Percentiles rank a stretch among this genome's conserved stretches.
Evolutionary conservation across 129 eudicot species (phyloP).

Genomic region (Arctium lappa): DNA sequence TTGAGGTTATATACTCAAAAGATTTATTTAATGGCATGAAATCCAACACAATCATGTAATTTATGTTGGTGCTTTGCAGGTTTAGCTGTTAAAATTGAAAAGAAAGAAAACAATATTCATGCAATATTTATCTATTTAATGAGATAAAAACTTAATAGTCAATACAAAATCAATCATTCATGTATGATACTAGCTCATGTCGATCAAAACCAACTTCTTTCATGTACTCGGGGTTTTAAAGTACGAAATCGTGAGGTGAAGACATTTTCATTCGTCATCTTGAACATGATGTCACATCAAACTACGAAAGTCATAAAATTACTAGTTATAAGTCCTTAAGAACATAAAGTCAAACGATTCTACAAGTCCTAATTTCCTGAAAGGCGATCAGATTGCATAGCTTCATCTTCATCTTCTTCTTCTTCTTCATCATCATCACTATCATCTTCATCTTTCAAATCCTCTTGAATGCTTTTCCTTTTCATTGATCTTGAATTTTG

Average conservation of each 20-base stretch:
- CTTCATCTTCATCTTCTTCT: neutral
- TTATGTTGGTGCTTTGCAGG: no score
- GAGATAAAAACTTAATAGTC: constrained; percentile 3
- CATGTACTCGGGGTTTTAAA: no score
- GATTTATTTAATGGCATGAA: no score
- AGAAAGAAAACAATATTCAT: no score
- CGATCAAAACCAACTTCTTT: neutral
- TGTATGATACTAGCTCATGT: constrained; percentile 11
- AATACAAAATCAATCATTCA: constrained; percentile 1
- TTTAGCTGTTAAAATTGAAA: no score
- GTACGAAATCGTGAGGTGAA: no score
- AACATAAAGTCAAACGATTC: neutral
- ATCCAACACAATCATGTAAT: no score
- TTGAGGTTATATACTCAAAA: no score
- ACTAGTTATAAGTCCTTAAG: neutral
- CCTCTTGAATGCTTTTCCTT: neutral
- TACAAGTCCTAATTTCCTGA: neutral
- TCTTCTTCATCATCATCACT: neutral
- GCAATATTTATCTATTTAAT: neutral
- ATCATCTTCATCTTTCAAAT: neutral
- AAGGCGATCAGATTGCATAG: neutral
- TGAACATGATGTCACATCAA: no score
- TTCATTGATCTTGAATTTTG: neutral
- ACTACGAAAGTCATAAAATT: neutral
- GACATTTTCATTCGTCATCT: no score